These are phyloP conservation scores for Sclerotiophoma versabilis DNA, from an alignment of 2,329 filamentous ascomycete genomes.

Conservation along the genomic window DNA sequence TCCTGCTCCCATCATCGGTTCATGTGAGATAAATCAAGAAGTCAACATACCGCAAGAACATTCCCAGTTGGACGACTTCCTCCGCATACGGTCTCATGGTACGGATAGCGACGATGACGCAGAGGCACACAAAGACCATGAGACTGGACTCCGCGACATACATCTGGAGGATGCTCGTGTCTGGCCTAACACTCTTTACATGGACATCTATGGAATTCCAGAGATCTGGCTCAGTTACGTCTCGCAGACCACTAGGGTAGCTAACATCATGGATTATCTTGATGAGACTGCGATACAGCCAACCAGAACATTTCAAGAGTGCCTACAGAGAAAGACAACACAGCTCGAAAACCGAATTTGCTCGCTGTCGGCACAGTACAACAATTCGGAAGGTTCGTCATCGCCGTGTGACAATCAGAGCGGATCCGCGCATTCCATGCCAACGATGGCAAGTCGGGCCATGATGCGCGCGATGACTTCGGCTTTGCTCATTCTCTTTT, in stretches of 20 bases:
- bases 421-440: background rate
- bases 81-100: constrained; percentile 45
- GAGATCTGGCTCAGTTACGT: constrained; percentile 55
- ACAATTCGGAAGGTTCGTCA: background rate
- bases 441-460: constrained; percentile 13
- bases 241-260: constrained; percentile 54
- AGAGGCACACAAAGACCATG: constrained; percentile 46
- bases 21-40: constrained; percentile 10
- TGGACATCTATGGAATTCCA: constrained; percentile 53
- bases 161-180: constrained; percentile 39
- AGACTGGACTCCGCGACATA: constrained; percentile 48
- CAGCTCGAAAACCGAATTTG: constrained; percentile 25
- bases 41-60: constrained; percentile 27
- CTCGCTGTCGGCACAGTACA: constrained; percentile 20
- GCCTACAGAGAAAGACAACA: constrained; percentile 20
- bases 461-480: constrained; percentile 52
- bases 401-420: background rate
- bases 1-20: constrained; percentile 15
- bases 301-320: constrained; percentile 21
- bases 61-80: constrained; percentile 50
- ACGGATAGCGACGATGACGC: constrained; percentile 51
- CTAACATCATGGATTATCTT: constrained; percentile 41
- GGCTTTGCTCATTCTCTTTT: constrained; percentile 54
- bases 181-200: constrained; percentile 44
- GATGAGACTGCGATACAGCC: constrained; percentile 15